phyloP scores from a whole-genome alignment of 768 basidiomycete genomes.

The Suillus subluteus region DNA sequence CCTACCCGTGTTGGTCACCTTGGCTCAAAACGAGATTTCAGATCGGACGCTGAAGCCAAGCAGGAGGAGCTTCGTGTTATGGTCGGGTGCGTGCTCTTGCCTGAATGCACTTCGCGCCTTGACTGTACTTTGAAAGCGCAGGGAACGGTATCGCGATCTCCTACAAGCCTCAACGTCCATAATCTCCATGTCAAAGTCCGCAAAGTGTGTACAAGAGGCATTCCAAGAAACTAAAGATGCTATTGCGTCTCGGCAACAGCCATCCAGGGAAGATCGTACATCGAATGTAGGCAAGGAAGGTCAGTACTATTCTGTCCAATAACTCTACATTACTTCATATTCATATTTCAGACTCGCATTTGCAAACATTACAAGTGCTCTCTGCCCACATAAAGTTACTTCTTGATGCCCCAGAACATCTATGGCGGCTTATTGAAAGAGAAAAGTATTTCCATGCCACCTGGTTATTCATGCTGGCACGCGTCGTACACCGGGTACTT shows the following conservation, averaged over 20 bases:
- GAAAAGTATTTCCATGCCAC: slow-evolving; percentile 82
- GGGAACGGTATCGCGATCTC: slow-evolving; percentile 89
- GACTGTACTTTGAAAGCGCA: slow-evolving; percentile 59
- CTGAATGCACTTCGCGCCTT: slow-evolving; percentile 18
- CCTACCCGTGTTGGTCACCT: slow-evolving; percentile 9
- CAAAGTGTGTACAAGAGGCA: slow-evolving; percentile 63
- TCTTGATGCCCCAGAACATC: slow-evolving; percentile 87
- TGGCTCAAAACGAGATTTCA: slow-evolving; percentile 28
- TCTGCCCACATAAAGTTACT: slow-evolving; percentile 92
- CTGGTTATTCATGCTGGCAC: slow-evolving; percentile 84
- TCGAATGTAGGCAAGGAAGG: slow-evolving; percentile 46
- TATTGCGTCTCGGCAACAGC: slow-evolving; percentile 51
- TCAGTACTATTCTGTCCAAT: slow-evolving; percentile 26
- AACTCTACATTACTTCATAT: slow-evolving; percentile 10
- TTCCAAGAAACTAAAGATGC: slow-evolving; percentile 63
- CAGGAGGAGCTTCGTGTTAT: slow-evolving; percentile 86
- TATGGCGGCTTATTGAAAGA: slow-evolving; percentile 86
- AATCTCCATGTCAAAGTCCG: slow-evolving; percentile 72
- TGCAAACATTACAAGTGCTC: slow-evolving; percentile 70
- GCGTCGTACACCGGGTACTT: slow-evolving; percentile 82
- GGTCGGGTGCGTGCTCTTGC: slow-evolving; percentile 77
- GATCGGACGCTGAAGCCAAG: slow-evolving; percentile 83
- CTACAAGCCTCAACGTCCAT: slow-evolving; percentile 87
- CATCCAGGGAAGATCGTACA: slow-evolving; percentile 45
- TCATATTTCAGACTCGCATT: slow-evolving; percentile 56